phyloP scores from a whole-genome alignment of 106 monocot genomes.

The Narthecium ossifragum region DNA sequence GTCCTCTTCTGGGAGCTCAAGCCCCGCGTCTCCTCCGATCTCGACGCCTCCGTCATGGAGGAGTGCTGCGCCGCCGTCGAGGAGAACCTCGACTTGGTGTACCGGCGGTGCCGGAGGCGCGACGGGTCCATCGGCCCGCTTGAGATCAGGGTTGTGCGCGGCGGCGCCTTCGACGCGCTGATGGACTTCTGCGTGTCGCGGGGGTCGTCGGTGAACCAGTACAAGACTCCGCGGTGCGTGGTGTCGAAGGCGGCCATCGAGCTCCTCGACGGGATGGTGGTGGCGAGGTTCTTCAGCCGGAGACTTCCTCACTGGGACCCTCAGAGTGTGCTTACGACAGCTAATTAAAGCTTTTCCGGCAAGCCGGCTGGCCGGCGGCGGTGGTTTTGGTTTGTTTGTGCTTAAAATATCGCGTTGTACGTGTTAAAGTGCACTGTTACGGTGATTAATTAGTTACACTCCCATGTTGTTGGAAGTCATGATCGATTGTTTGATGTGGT shows the following conservation, averaged over 20 bases:
- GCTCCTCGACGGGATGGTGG: constrained; percentile 43
- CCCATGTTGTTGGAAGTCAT: too few species aligned
- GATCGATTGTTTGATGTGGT: too few species aligned
- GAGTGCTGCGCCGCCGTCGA: constrained; percentile 53
- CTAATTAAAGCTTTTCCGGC: too few species aligned
- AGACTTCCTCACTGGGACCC: constrained; percentile 41
- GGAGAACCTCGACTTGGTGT: constrained; percentile 44
- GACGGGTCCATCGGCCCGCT: constrained; percentile 66
- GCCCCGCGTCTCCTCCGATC: background rate
- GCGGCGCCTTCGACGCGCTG: constrained; percentile 55
- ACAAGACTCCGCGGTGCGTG: constrained; percentile 79
- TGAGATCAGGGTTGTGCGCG: constrained; percentile 59
- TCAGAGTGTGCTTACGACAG: too few species aligned
- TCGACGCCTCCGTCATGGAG: constrained; percentile 33
- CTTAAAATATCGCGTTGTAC: background rate
- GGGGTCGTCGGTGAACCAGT: constrained; percentile 85
- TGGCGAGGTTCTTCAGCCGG: constrained; percentile 53
- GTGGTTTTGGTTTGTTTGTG: background rate
- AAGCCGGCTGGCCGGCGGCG: too few species aligned
- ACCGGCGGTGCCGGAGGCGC: constrained; percentile 58
- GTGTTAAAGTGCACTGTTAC: background rate
- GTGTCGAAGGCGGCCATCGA: constrained; percentile 38
- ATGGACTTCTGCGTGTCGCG: constrained; percentile 70
- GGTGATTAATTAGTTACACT: too few species aligned
- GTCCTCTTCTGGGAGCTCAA: constrained; percentile 81